Evolutionary conservation across 1,284 basidiomycete species (phyloP).

Genomic region (Pseudozyma thailandica): DNA sequence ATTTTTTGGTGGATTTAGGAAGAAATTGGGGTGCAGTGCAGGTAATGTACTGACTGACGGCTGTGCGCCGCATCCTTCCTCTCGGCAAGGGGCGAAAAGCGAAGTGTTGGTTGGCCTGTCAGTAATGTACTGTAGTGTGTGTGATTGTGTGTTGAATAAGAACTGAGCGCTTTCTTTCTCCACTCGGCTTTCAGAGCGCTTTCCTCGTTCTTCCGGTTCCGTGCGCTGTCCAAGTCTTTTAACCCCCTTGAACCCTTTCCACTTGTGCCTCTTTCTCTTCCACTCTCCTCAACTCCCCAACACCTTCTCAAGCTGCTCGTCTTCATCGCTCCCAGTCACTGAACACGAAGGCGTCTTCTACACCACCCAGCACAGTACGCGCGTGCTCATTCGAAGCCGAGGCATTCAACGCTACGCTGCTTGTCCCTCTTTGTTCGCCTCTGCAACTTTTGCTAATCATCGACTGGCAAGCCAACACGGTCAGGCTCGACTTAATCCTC

Average conservation of each 20-base stretch:
- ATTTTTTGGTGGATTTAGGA: background rate
- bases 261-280: background rate
- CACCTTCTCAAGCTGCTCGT: too few relatives aligned
- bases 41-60: background rate
- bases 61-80: slow-evolving; percentile 3
- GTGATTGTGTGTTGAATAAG: background rate
- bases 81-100: too few relatives aligned
- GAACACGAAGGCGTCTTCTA: too few relatives aligned
- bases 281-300: background rate
- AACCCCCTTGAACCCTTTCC: slow-evolving; percentile 19
- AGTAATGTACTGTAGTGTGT: background rate
- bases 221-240: slow-evolving; percentile 15
- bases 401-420: too few relatives aligned
- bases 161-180: slow-evolving; percentile 2
- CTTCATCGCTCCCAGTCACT: too few relatives aligned
- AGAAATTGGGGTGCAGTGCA: background rate
- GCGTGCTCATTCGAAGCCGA: too few relatives aligned
- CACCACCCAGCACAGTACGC: too few relatives aligned
- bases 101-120: background rate
- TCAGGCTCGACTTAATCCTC: background rate
- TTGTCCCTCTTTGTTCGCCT: too few relatives aligned
- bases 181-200: slow-evolving; percentile 11
- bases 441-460: too few relatives aligned
- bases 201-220: slow-evolving; percentile 31
- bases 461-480: background rate